A percentile compares a stretch with the other conserved stretches of the same genome.
Evolutionary conservation across 2,329 filamentous ascomycete genomes (phyloP).

Genomic region (Penicillium sp.): DNA sequence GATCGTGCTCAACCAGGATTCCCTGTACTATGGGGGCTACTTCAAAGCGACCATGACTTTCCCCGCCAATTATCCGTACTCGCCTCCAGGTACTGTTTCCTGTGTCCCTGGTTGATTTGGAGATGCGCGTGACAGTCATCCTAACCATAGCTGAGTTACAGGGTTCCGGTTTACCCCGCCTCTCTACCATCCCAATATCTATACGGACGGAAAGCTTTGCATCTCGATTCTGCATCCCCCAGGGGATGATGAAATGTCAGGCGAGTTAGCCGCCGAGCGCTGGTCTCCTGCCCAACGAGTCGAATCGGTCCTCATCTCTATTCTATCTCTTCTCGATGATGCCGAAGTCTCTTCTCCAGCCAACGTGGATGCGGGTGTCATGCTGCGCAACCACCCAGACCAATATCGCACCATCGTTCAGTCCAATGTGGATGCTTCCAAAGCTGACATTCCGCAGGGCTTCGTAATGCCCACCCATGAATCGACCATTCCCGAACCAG

Average conservation of each 20-base stretch:
- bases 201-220: constrained; percentile 81
- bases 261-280: constrained; percentile 80
- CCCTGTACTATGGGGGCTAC: constrained; percentile 86
- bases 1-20: constrained; percentile 88
- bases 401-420: constrained; percentile 65
- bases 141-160: constrained; percentile 18
- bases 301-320: constrained; percentile 88
- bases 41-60: constrained; percentile 88
- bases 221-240: constrained; percentile 94
- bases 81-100: constrained; percentile 58
- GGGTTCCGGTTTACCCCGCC: constrained; percentile 77
- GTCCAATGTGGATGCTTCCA: constrained; percentile 65
- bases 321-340: constrained; percentile 85
- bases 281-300: constrained; percentile 94
- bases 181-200: constrained; percentile 91
- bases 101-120: background rate
- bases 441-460: constrained; percentile 69
- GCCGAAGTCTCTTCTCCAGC: constrained; percentile 89
- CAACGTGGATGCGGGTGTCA: constrained; percentile 86
- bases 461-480: constrained; percentile 75
- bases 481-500: constrained; percentile 43
- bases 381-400: constrained; percentile 67
- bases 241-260: constrained; percentile 87
- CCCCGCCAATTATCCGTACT: constrained; percentile 79
- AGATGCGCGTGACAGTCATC: background rate